Percentiles rank a stretch among this genome's conserved stretches.
These are phyloP conservation scores for Typha latifolia DNA, from an alignment of 176 grass and related monocot genomes.

Conservation along the genomic window DNA sequence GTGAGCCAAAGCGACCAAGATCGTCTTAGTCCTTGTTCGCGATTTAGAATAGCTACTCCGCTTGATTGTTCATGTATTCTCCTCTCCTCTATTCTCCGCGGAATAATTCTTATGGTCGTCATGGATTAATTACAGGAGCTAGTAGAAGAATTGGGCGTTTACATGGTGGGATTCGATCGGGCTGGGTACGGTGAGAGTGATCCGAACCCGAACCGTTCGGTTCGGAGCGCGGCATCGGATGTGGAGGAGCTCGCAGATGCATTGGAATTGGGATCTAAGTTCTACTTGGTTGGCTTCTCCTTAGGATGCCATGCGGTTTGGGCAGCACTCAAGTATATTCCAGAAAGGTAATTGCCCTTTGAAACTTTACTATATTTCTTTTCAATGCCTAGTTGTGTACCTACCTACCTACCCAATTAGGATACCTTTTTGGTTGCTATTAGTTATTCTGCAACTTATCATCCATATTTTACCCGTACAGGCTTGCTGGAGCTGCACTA, in stretches of 20 bases:
- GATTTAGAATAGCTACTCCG: too few relatives aligned
- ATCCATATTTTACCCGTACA: background rate
- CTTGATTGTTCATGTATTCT: too few relatives aligned
- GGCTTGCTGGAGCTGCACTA: constrained; percentile 49
- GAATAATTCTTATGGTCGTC: background rate
- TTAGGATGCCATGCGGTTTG: constrained; percentile 61
- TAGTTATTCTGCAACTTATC: too few relatives aligned
- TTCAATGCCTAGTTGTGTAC: too few relatives aligned
- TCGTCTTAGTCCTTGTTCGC: too few relatives aligned
- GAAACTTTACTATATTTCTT: background rate
- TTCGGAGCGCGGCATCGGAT: constrained; percentile 46
- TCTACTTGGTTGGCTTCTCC: constrained; percentile 49
- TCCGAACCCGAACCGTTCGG: constrained; percentile 41
- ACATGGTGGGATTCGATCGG: constrained; percentile 71
- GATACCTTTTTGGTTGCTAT: too few relatives aligned
- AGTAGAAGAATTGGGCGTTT: constrained; percentile 50
- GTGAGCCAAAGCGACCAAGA: constrained; percentile 11
- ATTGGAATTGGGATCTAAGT: constrained; percentile 37
- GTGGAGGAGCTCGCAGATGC: constrained; percentile 52
- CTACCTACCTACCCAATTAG: background rate
- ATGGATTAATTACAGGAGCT: constrained; percentile 32
- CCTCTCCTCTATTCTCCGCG: too few relatives aligned
- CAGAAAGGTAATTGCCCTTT: constrained; percentile 18
- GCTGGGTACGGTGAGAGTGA: constrained; percentile 67
- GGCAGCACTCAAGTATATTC: constrained; percentile 49